Percentiles rank a stretch among this genome's conserved stretches.
Evolutionary conservation across 1,139 yeast genomes (phyloP).

Genomic region (Hansenula lynferdii): DNA sequence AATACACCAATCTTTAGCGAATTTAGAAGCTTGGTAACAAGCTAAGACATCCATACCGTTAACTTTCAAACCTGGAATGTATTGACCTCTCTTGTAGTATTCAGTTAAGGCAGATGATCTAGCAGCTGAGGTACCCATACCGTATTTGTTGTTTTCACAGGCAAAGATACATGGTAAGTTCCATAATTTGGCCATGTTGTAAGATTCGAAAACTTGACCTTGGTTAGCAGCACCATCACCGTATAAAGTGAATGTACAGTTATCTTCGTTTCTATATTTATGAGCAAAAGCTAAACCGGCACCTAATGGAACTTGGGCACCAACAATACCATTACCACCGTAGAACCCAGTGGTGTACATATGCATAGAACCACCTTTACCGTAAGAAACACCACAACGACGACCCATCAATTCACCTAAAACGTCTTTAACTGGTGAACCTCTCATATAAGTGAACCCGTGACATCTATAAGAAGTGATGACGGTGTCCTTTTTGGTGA

Average conservation of each 20-base stretch:
- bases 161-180: slow-evolving; percentile 90
- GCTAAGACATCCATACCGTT: slow-evolving; percentile 99
- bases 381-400: slow-evolving; percentile 90
- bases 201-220: slow-evolving; percentile 97
- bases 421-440: slow-evolving; percentile 85
- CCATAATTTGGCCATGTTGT: slow-evolving; percentile 99
- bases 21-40: slow-evolving; percentile 91
- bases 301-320: slow-evolving; percentile 98
- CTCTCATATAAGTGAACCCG: slow-evolving; percentile 96
- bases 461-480: slow-evolving; percentile 99
- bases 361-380: slow-evolving; percentile 99
- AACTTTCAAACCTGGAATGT: slow-evolving; percentile 96
- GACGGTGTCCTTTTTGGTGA: slow-evolving; percentile 75
- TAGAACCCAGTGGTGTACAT: slow-evolving; percentile 93
- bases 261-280: slow-evolving; percentile 79
- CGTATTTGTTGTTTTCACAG: slow-evolving; percentile 98
- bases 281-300: slow-evolving; percentile 97
- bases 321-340: slow-evolving; percentile 99
- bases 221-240: slow-evolving; percentile 99
- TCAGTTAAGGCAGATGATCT: slow-evolving; percentile 96
- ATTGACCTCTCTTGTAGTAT: slow-evolving; percentile 98
- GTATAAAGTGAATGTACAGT: slow-evolving; percentile 83
- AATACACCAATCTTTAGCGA: slow-evolving; percentile 94
- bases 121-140: slow-evolving; percentile 98
- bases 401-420: slow-evolving; percentile 97